Conservation (phyloP, 106 monocot species). For the Platanthera zijinensis region DNA sequence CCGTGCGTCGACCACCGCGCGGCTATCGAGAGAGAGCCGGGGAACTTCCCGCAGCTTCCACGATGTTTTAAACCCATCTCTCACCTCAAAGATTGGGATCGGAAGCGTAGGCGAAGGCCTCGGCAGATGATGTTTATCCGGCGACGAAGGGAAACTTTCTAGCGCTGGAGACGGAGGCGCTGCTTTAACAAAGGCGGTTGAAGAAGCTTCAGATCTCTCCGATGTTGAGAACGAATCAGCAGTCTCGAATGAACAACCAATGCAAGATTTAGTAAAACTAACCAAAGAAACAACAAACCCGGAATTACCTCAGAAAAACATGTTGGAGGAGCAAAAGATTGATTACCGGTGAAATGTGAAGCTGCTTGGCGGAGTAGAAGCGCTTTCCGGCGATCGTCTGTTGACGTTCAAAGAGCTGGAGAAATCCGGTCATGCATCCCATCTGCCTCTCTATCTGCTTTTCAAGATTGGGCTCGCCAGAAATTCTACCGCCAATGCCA, state of each 20-base stretch:
- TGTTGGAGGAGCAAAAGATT: neutral
- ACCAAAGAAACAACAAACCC: neutral
- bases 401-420: constrained; percentile 83
- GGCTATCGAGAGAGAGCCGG: constrained; percentile 89
- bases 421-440: constrained; percentile 92
- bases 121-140: constrained; percentile 16
- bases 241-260: constrained; percentile 23
- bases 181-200: constrained; percentile 21
- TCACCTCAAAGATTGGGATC: constrained; percentile 44
- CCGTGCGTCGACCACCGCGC: constrained; percentile 24
- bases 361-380: constrained; percentile 29
- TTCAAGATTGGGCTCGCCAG: constrained; percentile 28
- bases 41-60: constrained; percentile 75
- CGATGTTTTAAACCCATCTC: constrained; percentile 32
- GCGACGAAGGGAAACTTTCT: constrained; percentile 16
- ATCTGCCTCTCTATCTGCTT: constrained; percentile 55
- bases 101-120: constrained; percentile 16
- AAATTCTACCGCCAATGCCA: neutral
- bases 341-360: constrained; percentile 42
- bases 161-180: constrained; percentile 1
- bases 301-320: neutral
- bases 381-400: constrained; percentile 51
- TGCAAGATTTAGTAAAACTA: neutral
- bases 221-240: constrained; percentile 61
- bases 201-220: constrained; percentile 64